Percentiles rank a stretch among this genome's conserved stretches.
These are phyloP conservation scores for Fusarium illudens DNA, from an alignment of 2,329 filamentous ascomycete genomes.

Conservation along the genomic window DNA sequence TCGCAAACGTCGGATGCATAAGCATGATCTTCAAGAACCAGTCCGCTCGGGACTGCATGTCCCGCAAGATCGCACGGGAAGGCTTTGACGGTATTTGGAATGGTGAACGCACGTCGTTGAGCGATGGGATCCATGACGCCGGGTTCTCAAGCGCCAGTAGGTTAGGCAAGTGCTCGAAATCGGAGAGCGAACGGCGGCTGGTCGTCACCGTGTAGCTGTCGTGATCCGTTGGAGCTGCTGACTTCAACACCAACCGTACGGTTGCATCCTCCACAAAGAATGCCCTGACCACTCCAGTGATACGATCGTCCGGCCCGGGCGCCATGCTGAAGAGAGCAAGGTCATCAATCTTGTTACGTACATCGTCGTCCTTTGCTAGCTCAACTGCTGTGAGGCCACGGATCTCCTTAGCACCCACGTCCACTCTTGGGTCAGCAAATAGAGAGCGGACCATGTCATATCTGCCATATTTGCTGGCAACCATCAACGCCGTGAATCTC, in stretches of 20 bases:
- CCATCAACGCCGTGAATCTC: constrained; percentile 94
- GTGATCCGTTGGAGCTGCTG: constrained; percentile 82
- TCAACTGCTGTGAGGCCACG: constrained; percentile 94
- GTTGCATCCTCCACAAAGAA: constrained; percentile 98
- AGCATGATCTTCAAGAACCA: constrained; percentile 88
- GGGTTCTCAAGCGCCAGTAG: constrained; percentile 90
- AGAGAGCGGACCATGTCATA: constrained; percentile 91
- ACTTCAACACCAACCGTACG: constrained; percentile 92
- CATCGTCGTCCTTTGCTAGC: constrained; percentile 96
- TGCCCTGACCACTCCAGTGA: constrained; percentile 91
- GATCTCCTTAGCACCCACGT: constrained; percentile 82
- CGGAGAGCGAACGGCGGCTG: constrained; percentile 83
- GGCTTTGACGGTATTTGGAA: constrained; percentile 95
- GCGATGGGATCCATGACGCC: constrained; percentile 89
- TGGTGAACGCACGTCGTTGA: constrained; percentile 81
- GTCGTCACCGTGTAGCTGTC: constrained; percentile 94
- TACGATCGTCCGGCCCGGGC: constrained; percentile 77
- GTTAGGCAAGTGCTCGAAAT: constrained; percentile 90
- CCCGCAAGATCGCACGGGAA: constrained; percentile 83
- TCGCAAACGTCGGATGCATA: constrained; percentile 89
- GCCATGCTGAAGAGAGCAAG: constrained; percentile 82
- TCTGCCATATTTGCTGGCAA: constrained; percentile 96
- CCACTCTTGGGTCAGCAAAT: constrained; percentile 87
- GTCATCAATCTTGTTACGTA: constrained; percentile 96
- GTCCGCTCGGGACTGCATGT: constrained; percentile 87